Evolutionary conservation across 2,329 filamentous ascomycete species (phyloP).

Genomic region (Podosphaera aphanis): DNA sequence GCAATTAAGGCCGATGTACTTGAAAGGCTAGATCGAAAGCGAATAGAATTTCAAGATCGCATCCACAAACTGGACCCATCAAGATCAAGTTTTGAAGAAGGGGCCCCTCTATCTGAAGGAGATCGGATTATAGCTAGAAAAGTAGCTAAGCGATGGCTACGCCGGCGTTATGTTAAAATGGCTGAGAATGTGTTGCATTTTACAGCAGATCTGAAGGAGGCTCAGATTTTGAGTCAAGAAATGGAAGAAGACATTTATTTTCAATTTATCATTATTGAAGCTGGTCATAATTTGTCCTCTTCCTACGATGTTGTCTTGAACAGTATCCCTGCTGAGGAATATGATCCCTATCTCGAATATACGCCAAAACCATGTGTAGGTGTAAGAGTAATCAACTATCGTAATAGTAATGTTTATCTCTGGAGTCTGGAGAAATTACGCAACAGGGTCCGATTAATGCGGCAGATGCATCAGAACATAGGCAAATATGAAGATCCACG

Average conservation of each 20-base stretch:
- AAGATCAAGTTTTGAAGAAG: constrained; percentile 23
- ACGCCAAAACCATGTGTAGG: constrained; percentile 76
- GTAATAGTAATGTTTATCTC: constrained; percentile 60
- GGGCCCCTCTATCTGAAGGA: constrained; percentile 32
- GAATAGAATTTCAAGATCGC: constrained; percentile 63
- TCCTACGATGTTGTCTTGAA: constrained; percentile 94
- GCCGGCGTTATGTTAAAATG: constrained; percentile 77
- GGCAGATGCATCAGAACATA: constrained; percentile 89
- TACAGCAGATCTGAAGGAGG: constrained; percentile 73
- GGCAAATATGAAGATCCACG: constrained; percentile 72
- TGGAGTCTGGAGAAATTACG: constrained; percentile 91
- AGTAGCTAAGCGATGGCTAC: constrained; percentile 52
- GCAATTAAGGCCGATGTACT: constrained; percentile 75
- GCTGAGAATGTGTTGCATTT: constrained; percentile 77
- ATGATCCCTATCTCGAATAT: constrained; percentile 58
- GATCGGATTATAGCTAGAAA: constrained; percentile 49
- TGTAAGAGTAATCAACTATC: constrained; percentile 77
- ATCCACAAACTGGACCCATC: constrained; percentile 51
- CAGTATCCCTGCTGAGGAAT: constrained; percentile 64
- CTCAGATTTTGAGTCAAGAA: constrained; percentile 92
- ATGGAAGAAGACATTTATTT: constrained; percentile 84
- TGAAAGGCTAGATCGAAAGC: constrained; percentile 59
- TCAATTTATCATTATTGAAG: constrained; percentile 78
- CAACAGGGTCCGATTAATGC: constrained; percentile 71
- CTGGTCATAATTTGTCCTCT: constrained; percentile 70